A percentile compares a stretch with the other conserved stretches of the same genome.
Evolutionary conservation across 805 yeast genomes (phyloP).

Genomic region (Blastobotrys mokoenaii): DNA sequence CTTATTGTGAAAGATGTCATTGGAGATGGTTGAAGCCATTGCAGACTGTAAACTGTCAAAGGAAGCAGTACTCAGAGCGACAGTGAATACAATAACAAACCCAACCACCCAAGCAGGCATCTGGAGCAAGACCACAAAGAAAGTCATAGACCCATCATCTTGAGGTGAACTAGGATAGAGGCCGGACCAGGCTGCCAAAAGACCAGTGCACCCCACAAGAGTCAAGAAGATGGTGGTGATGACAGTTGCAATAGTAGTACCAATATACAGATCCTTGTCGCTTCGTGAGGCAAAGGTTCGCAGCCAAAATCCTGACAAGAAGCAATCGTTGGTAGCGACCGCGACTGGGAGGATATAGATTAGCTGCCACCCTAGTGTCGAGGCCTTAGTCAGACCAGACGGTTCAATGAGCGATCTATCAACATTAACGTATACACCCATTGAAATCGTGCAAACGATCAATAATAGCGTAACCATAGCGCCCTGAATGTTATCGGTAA

Average conservation of each 20-base stretch:
- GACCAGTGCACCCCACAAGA: slow-evolving; percentile 74
- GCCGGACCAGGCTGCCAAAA: slow-evolving; percentile 88
- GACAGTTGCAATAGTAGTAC: slow-evolving; percentile 66
- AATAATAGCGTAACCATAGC: slow-evolving; percentile 55
- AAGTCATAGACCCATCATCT: slow-evolving; percentile 55
- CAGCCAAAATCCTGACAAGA: slow-evolving; percentile 89
- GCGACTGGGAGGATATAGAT: slow-evolving; percentile 79
- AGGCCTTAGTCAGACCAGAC: slow-evolving; percentile 54
- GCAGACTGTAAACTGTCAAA: slow-evolving; percentile 87
- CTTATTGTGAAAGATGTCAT: slow-evolving; percentile 81
- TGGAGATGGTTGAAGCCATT: slow-evolving; percentile 78
- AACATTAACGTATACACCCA: slow-evolving; percentile 58
- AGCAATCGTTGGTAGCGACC: slow-evolving; percentile 81
- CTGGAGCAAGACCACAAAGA: slow-evolving; percentile 58
- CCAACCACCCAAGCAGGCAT: slow-evolving; percentile 87
- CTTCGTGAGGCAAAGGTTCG: slow-evolving; percentile 84
- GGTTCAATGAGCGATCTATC: slow-evolving; percentile 57
- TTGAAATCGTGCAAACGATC: slow-evolving; percentile 66
- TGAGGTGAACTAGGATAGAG: slow-evolving; percentile 30
- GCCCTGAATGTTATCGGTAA: slow-evolving; percentile 86
- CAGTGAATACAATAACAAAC: slow-evolving; percentile 65
- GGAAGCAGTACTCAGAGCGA: slow-evolving; percentile 75
- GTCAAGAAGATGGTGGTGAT: slow-evolving; percentile 56
- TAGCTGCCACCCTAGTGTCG: slow-evolving; percentile 81
- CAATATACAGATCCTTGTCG: slow-evolving; percentile 65